Percentiles rank a stretch among this genome's conserved stretches.
Evolutionary conservation across 192 early-diverging fungal genomes (phyloP).

Genomic region (Bifiguratus adelaidae): DNA sequence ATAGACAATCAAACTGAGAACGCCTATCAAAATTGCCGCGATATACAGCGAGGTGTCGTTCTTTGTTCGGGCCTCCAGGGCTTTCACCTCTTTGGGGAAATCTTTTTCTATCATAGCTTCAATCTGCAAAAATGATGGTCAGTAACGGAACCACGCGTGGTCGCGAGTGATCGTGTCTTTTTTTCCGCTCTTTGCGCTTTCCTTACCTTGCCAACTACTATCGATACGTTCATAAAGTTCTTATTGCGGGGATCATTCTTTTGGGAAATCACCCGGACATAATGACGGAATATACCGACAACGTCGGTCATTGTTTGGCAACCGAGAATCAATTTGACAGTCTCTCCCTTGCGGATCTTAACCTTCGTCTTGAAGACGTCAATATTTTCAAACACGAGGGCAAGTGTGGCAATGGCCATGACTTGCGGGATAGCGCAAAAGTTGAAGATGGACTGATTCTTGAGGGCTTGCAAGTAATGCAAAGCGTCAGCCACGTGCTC

Average conservation of each 20-base stretch:
- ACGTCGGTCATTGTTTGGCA: constrained; percentile 43
- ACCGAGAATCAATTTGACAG: constrained; percentile 57
- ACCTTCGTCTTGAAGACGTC: constrained; percentile 66
- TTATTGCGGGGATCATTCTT: constrained; percentile 52
- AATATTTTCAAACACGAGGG: constrained; percentile 79
- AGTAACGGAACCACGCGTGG: too few species aligned
- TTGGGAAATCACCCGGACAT: constrained; percentile 44
- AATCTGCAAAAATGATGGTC: too few species aligned
- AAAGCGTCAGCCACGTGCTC: constrained; percentile 77
- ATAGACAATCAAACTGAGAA: too few species aligned
- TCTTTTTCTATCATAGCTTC: too few species aligned
- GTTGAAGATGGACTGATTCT: constrained; percentile 74
- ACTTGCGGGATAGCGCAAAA: constrained; percentile 99
- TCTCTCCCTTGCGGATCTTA: constrained; percentile 90
- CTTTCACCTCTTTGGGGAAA: too few species aligned
- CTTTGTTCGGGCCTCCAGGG: too few species aligned
- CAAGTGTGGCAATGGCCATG: constrained; percentile 93
- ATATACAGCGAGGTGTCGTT: too few species aligned
- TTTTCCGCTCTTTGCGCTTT: too few species aligned
- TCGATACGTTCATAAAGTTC: constrained; percentile 50
- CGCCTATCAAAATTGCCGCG: too few species aligned
- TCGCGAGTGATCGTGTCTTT: too few species aligned
- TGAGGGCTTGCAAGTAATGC: constrained; percentile 70
- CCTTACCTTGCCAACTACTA: constrained; percentile 23
- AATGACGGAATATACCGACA: constrained; percentile 52